phyloP scores from a whole-genome alignment of 768 basidiomycete species.

The Naganishia kalamii region DNA sequence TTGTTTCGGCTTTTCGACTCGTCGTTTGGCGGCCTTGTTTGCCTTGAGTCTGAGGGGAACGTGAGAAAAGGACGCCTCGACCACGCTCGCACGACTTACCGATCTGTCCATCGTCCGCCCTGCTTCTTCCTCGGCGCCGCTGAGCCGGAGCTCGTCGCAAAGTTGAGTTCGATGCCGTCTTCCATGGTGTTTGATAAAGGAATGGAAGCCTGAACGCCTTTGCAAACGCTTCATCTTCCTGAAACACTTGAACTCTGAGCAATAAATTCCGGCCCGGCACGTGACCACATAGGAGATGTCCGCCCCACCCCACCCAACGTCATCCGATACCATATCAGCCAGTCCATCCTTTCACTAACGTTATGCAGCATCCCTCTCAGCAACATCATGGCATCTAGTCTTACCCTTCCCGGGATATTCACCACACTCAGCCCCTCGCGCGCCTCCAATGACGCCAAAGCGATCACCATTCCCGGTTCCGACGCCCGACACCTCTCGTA shows the following conservation, averaged over 20 bases:
- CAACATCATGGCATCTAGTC: neutral
- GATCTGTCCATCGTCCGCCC: conserved; percentile 51
- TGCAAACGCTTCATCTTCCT: too few species aligned
- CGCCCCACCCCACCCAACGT: neutral
- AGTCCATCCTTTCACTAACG: neutral
- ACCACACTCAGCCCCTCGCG: conserved; percentile 3
- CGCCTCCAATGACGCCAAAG: neutral
- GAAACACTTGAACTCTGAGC: too few species aligned
- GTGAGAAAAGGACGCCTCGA: neutral
- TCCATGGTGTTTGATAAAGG: conserved; percentile 52
- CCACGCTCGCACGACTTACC: conserved; percentile 50
- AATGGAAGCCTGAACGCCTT: too few species aligned
- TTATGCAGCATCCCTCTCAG: neutral
- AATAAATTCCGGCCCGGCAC: neutral
- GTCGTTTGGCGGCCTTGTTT: conserved; percentile 51
- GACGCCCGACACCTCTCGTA: conserved; percentile 12
- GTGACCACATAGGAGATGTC: neutral
- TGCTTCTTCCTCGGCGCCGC: conserved; percentile 37
- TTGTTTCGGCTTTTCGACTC: conserved; percentile 22
- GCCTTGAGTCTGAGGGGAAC: conserved; percentile 59
- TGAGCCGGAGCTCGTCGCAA: conserved; percentile 43
- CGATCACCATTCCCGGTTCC: conserved; percentile 9
- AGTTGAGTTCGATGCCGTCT: conserved; percentile 69
- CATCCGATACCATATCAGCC: neutral
- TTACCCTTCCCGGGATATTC: conserved; percentile 6